phyloP scores from a whole-genome alignment of 768 basidiomycete species.

The Fibroporia radiculosa region DNA sequence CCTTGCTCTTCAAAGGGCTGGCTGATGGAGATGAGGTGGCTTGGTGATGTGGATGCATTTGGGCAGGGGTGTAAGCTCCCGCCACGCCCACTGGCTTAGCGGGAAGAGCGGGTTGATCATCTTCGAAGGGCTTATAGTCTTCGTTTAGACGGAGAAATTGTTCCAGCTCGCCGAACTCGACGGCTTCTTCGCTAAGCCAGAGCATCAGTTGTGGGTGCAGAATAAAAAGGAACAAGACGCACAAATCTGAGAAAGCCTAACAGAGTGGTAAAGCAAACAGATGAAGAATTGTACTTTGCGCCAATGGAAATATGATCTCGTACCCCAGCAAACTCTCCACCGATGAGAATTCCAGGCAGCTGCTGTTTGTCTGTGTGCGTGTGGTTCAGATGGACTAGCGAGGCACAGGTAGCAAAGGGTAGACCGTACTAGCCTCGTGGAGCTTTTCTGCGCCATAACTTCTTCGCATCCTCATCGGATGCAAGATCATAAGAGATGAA shows the following conservation, averaged over 20 bases:
- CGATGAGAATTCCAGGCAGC: slow-evolving; percentile 77
- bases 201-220: background rate
- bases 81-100: slow-evolving; percentile 72
- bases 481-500: slow-evolving; percentile 82
- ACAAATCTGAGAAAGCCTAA: slow-evolving; percentile 74
- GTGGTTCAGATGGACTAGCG: background rate
- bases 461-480: slow-evolving; percentile 74
- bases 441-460: slow-evolving; percentile 74
- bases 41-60: slow-evolving; percentile 78
- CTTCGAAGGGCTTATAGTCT: slow-evolving; percentile 55
- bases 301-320: slow-evolving; percentile 23
- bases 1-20: slow-evolving; percentile 34
- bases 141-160: slow-evolving; percentile 69
- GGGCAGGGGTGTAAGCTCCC: slow-evolving; percentile 62
- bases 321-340: slow-evolving; percentile 71
- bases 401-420: background rate
- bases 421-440: slow-evolving; percentile 42
- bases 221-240: slow-evolving; percentile 22
- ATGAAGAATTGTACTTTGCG: background rate
- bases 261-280: background rate
- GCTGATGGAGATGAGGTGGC: slow-evolving; percentile 28
- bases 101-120: slow-evolving; percentile 46
- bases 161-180: slow-evolving; percentile 69
- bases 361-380: slow-evolving; percentile 63
- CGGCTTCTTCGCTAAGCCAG: slow-evolving; percentile 68